Evolutionary conservation across 371 early-diverging fungal genomes (phyloP).

Genomic region (Rhizopus stolonifer): DNA sequence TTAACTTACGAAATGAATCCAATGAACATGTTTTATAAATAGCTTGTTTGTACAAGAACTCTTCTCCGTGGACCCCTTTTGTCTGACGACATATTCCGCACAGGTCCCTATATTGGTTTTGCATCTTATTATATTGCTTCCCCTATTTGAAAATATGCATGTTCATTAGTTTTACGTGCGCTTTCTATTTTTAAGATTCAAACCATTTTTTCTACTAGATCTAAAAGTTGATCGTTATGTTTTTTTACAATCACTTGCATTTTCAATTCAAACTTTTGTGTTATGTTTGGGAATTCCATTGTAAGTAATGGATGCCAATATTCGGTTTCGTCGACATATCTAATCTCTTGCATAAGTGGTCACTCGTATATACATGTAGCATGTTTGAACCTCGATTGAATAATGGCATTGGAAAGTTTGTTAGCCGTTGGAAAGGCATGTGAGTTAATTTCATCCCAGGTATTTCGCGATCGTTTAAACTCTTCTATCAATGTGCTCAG

Average conservation of each 20-base stretch:
- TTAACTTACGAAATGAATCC: conserved; percentile 17
- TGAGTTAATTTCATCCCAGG: conserved; percentile 42
- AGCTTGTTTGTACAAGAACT: conserved; percentile 15
- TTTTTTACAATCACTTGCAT: conserved; percentile 25
- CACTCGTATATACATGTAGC: neutral
- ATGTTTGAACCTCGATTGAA: conserved; percentile 35
- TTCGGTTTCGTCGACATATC: conserved; percentile 43
- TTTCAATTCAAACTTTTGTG: conserved; percentile 33
- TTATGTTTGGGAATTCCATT: conserved; percentile 30
- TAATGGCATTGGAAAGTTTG: conserved; percentile 35
- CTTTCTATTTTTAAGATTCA: neutral
- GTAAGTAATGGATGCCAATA: conserved; percentile 48
- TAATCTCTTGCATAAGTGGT: conserved; percentile 1
- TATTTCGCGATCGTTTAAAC: conserved; percentile 30
- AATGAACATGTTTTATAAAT: conserved; percentile 41
- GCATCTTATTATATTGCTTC: conserved; percentile 42
- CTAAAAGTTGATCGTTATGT: conserved; percentile 19
- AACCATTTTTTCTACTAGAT: conserved; percentile 35
- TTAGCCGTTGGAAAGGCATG: conserved; percentile 39
- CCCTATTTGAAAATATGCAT: conserved; percentile 13
- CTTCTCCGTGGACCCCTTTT: conserved; percentile 14
- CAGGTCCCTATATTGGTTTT: conserved; percentile 22
- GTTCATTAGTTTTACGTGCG: neutral
- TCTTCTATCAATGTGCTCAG: conserved; percentile 35
- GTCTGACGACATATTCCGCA: conserved; percentile 18